Base-by-base conservation (phyloP, 371 early-diverging fungal species). In the Circinella minor region DNA sequence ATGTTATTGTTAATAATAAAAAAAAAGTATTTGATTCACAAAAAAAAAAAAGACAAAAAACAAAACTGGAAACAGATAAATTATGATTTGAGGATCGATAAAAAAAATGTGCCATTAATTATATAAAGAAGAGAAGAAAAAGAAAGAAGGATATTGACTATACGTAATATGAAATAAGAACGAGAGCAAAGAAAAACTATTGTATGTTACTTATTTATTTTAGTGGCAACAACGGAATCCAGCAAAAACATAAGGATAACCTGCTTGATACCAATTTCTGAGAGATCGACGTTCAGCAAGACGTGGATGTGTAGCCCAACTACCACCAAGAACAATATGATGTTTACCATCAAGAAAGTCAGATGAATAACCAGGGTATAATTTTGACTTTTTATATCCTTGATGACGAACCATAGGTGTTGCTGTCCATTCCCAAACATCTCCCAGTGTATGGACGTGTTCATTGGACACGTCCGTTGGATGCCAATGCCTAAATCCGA, bases 271-370 rank as follows among this genome's bases (percentile, higher is more conserved):
- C 96, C 96, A 97, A 75, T 97, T 97, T 46, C 94, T 74, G 76
- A 94, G 93, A 0, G 92, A 86, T 43, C 74, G 70, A 17, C 97
- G 80, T 49, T 83, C 84, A 10, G 92, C 90, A 14, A 96, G 84
- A 20, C 92, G 73, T 8, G 94, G 94, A 60, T 92, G 92, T 0
- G 96, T 97, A 15, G 94, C 94, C 92, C 94, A 97, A 7, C 91
- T 90, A 0, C 85, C 97, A 61, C 97, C 97, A 38, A 94, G 73
- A 11, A 97, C 82, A 3, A 92, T 89, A 65, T 83, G 81, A 79
- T 97, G 96, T 68, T 94, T 92, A n/a, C 84, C 89, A 71, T 95
- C 94, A 72, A 95, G 95, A 72, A 97, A 97, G 71, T 97, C 97
- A 11, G 86, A 74, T 14, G 94, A 92, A 77, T 96, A 97, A 0